A percentile compares a stretch with the other conserved stretches of the same genome.
These are phyloP conservation scores for Quercus phellos DNA, from an alignment of 331 rosid species.

Conservation along the genomic window DNA sequence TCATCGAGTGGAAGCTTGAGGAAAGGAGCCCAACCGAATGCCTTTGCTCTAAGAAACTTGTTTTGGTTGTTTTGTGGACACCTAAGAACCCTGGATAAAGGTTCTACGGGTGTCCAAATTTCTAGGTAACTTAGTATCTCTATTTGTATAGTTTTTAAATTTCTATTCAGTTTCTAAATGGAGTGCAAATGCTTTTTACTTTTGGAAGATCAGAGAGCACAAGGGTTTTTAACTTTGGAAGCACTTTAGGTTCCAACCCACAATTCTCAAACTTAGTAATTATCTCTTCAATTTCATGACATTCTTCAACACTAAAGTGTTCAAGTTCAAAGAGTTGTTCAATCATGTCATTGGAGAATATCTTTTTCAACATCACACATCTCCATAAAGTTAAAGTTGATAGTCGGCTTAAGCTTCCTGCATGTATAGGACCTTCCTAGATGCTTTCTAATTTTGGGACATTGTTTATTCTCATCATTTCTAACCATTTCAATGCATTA, in stretches of 20 bases:
- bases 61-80: too few relatives aligned
- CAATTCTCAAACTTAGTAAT: not conserved
- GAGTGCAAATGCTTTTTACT: not conserved
- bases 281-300: conserved; percentile 16
- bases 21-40: too few relatives aligned
- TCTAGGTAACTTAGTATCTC: too few relatives aligned
- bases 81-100: too few relatives aligned
- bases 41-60: too few relatives aligned
- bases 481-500: not conserved
- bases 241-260: not conserved
- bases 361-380: not conserved
- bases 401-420: conserved; percentile 12
- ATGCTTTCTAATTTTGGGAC: not conserved
- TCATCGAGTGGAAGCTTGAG: too few relatives aligned
- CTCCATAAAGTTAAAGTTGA: not conserved
- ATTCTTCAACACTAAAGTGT: conserved; percentile 10
- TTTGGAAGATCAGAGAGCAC: conserved; percentile 4
- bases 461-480: conserved; percentile 12
- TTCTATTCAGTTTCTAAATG: too few relatives aligned
- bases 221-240: conserved; percentile 21
- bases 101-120: too few relatives aligned
- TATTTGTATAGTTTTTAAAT: too few relatives aligned
- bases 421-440: conserved; percentile 5
- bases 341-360: conserved; percentile 14
- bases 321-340: conserved; percentile 15